These are phyloP conservation scores for Fomitopsis pulvina DNA, from an alignment of 768 basidiomycete genomes.

Conservation along the genomic window DNA sequence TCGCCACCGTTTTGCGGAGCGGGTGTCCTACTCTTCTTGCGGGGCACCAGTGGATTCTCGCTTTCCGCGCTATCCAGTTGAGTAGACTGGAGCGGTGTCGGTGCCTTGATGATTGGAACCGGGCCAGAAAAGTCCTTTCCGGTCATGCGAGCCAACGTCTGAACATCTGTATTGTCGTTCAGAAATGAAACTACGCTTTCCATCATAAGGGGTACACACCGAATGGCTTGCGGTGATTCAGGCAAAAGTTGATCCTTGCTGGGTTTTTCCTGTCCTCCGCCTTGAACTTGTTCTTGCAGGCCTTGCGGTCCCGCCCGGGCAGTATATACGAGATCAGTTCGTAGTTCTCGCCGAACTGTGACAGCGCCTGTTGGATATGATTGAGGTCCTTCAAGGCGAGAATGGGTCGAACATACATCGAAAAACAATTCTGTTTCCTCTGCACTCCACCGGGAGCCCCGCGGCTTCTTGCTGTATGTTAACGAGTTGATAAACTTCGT, in stretches of 20 bases:
- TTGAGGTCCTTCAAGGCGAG: slow-evolving; percentile 1
- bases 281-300: slow-evolving; percentile 92
- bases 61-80: slow-evolving; percentile 13
- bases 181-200: neutral
- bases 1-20: slow-evolving; percentile 17
- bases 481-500: slow-evolving; percentile 82
- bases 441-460: slow-evolving; percentile 84
- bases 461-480: slow-evolving; percentile 72
- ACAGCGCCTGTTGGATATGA: slow-evolving; percentile 54
- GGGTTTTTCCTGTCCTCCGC: slow-evolving; percentile 80
- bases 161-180: slow-evolving; percentile 47
- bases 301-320: slow-evolving; percentile 79
- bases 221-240: slow-evolving; percentile 72
- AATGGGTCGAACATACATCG: slow-evolving; percentile 39
- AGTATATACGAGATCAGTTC: slow-evolving; percentile 85
- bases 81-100: slow-evolving; percentile 27
- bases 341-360: slow-evolving; percentile 89
- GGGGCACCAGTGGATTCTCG: too few species aligned
- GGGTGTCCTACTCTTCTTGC: slow-evolving; percentile 16
- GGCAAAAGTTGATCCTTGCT: slow-evolving; percentile 64
- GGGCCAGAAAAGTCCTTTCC: slow-evolving; percentile 84
- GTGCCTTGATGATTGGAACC: slow-evolving; percentile 56
- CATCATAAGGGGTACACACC: slow-evolving; percentile 39
- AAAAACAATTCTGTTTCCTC: slow-evolving; percentile 88
- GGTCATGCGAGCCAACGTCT: slow-evolving; percentile 69